phyloP scores from a whole-genome alignment of 306 rosid genomes.

The Dryas drummondii region DNA sequence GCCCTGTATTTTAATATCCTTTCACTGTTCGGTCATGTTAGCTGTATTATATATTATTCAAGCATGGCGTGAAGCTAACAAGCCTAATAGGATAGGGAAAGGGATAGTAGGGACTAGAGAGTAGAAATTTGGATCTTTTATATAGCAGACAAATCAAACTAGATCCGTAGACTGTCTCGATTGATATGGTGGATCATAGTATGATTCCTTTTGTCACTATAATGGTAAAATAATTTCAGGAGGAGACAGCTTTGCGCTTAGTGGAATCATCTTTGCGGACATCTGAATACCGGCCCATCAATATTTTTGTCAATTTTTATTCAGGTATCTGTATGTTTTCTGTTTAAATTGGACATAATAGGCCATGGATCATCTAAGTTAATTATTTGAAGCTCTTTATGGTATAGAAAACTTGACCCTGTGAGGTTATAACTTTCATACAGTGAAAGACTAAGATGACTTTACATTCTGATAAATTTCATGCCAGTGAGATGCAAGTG shows the following conservation, averaged over 20 bases:
- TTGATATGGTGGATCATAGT: neutral
- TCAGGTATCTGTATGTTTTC: conserved; percentile 55
- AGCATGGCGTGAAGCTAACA: neutral
- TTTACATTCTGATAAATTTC: neutral
- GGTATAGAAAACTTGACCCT: conserved; percentile 7
- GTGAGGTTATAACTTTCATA: neutral
- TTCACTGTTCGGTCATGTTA: neutral
- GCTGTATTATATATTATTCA: neutral
- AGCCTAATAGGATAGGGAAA: neutral
- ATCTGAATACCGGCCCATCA: conserved; percentile 81
- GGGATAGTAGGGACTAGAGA: neutral
- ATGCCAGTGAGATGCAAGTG: neutral
- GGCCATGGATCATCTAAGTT: neutral
- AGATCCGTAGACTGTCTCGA: neutral
- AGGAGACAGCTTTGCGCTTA: conserved; percentile 80
- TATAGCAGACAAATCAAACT: neutral
- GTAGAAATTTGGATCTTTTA: neutral
- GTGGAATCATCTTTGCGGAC: conserved; percentile 66
- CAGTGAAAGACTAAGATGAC: neutral
- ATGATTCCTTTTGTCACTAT: neutral
- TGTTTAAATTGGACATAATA: neutral
- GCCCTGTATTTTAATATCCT: neutral
- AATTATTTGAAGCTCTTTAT: neutral
- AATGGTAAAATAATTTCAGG: conserved; percentile 48
- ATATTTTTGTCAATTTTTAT: conserved; percentile 72